Conservation (phyloP, 768 basidiomycete species). For the Serpula lacrymans region DNA sequence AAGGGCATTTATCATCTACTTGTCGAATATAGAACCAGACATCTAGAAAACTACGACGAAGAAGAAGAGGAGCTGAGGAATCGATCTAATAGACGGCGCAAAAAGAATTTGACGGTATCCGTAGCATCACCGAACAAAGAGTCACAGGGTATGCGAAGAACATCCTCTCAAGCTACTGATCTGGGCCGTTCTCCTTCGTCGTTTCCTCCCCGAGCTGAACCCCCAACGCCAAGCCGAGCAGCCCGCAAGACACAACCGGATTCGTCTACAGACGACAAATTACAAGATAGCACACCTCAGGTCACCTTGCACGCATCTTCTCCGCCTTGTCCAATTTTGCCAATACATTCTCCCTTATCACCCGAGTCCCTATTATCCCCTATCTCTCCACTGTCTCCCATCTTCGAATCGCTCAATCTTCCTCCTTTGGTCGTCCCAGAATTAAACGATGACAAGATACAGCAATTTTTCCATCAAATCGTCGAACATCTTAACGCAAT, state of each 20-base stretch:
- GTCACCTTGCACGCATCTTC: slow-evolving; percentile 24
- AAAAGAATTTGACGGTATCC: no score
- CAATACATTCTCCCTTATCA: slow-evolving; percentile 14
- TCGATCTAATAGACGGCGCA: slow-evolving; percentile 33
- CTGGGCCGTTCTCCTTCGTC: slow-evolving; percentile 29
- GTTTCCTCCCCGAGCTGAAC: slow-evolving; percentile 51
- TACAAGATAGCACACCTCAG: slow-evolving; percentile 14
- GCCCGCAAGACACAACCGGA: slow-evolving; percentile 23
- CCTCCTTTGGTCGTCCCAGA: slow-evolving; percentile 61
- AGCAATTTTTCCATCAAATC: slow-evolving; percentile 83
- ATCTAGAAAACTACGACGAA: slow-evolving; percentile 71
- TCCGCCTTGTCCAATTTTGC: slow-evolving; percentile 18
- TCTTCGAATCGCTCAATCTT: slow-evolving; percentile 26
- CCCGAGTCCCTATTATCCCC: slow-evolving; percentile 22
- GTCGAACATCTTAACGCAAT: slow-evolving; percentile 76
- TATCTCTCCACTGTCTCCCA: slow-evolving; percentile 31
- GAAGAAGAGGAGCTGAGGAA: slow-evolving; percentile 49
- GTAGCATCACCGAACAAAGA: slow-evolving; percentile 21
- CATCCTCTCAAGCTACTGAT: slow-evolving; percentile 21
- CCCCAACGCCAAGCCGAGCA: slow-evolving; percentile 64
- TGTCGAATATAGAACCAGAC: slow-evolving; percentile 75
- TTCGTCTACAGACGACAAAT: slow-evolving; percentile 13
- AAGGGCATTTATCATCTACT: slow-evolving; percentile 94
- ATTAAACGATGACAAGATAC: slow-evolving; percentile 71
- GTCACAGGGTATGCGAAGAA: slow-evolving; percentile 17